Conservation (phyloP, 192 early-diverging fungal species). For the Podila verticillata region DNA sequence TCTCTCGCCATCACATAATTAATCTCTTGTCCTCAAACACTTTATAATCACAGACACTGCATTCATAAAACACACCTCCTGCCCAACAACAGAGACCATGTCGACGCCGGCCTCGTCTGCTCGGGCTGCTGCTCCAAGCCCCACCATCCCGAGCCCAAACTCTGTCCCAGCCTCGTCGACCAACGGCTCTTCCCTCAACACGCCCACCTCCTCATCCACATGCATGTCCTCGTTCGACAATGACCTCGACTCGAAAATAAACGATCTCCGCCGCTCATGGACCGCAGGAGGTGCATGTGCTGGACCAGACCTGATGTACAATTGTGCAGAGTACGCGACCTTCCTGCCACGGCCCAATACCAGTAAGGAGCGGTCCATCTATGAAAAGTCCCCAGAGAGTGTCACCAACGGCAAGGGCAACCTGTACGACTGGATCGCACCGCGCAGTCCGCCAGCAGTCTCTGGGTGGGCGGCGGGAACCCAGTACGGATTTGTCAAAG, state of each 20-base stretch:
- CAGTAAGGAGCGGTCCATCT: slow-evolving; percentile 24
- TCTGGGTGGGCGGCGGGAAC: slow-evolving; percentile 40
- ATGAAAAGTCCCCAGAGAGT: slow-evolving; percentile 16
- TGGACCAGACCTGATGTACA: slow-evolving; percentile 25
- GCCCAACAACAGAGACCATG: slow-evolving; percentile 7
- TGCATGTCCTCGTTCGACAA: too few species aligned
- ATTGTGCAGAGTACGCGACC: slow-evolving; percentile 39
- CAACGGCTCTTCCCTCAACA: slow-evolving; percentile 37
- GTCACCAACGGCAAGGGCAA: background rate
- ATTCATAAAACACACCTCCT: background rate
- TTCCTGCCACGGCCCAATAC: slow-evolving; percentile 37
- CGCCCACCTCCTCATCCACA: slow-evolving; percentile 20
- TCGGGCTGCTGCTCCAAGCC: slow-evolving; percentile 27
- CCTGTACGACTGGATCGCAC: slow-evolving; percentile 33
- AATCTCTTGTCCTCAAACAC: background rate
- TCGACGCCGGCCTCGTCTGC: slow-evolving; percentile 41
- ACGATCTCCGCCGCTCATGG: slow-evolving; percentile 13
- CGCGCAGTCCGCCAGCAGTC: slow-evolving; percentile 16
- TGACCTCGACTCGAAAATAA: slow-evolving; percentile 15
- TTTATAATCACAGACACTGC: background rate
- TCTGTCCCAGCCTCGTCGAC: slow-evolving; percentile 24
- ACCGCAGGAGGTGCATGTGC: slow-evolving; percentile 19
- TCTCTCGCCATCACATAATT: background rate
- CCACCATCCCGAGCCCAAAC: slow-evolving; percentile 47
- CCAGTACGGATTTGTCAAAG: slow-evolving; percentile 20